A percentile compares a stretch with the other conserved stretches of the same genome.
phyloP scores from a whole-genome alignment of 441 rosid genomes.

The Syzygium syzygioides region DNA sequence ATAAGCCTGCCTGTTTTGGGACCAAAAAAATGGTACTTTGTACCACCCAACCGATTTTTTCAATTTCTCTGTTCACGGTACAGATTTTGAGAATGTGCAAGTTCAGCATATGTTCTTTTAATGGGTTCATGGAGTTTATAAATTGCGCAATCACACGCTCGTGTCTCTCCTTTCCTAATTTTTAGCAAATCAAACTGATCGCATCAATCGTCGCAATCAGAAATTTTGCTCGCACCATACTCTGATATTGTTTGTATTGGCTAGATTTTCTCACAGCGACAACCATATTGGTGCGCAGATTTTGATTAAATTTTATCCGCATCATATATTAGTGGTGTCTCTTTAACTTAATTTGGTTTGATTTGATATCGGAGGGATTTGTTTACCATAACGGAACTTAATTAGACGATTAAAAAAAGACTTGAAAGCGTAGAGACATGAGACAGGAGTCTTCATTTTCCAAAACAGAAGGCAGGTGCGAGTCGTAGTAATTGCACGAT shows the following conservation, averaged over 20 bases:
- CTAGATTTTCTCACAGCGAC: not conserved
- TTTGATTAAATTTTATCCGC: not conserved
- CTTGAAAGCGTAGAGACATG: not conserved
- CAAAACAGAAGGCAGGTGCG: not conserved
- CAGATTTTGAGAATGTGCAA: not conserved
- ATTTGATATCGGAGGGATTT: not conserved
- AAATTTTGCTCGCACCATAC: not conserved
- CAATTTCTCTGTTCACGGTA: not conserved
- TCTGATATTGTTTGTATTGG: not conserved
- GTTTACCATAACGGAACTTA: not conserved
- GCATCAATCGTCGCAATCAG: rapidly evolving
- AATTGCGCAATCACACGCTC: not conserved
- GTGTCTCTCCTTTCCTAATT: not conserved
- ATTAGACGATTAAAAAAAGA: not conserved
- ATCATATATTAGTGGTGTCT: not conserved
- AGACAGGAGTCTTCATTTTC: not conserved
- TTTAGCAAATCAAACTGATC: not conserved
- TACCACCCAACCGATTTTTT: not conserved
- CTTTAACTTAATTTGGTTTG: not conserved
- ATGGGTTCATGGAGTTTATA: not conserved
- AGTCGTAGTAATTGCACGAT: not conserved
- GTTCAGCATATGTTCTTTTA: not conserved
- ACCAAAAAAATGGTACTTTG: not conserved
- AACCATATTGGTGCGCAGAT: not conserved
- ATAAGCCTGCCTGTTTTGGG: not conserved